Evolutionary conservation across 2,329 filamentous ascomycete genomes (phyloP).

Genomic region (Aspergillus sp.): DNA sequence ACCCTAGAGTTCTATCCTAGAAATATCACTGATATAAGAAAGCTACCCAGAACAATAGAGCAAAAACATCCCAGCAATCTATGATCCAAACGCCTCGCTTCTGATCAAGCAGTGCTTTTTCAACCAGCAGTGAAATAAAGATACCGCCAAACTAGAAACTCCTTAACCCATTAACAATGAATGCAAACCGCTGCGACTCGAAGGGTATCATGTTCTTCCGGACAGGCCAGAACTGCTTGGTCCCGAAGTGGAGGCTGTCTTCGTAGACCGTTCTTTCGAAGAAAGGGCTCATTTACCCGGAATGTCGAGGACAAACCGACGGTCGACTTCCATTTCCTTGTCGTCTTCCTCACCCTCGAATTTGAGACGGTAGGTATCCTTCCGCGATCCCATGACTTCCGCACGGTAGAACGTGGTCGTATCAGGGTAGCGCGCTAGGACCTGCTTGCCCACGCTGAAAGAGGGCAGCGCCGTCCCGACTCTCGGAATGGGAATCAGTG

Average conservation of each 20-base stretch:
- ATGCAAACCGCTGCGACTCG: neutral
- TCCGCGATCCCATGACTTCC: conserved; percentile 70
- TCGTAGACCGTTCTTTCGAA: neutral
- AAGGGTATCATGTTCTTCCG: neutral
- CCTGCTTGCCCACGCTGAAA: conserved; percentile 64
- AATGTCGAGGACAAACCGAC: conserved; percentile 75
- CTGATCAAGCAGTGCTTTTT: neutral
- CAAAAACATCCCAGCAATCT: neutral
- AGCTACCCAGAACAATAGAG: neutral
- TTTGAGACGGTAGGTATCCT: conserved; percentile 56
- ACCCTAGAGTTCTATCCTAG: neutral
- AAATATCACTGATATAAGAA: neutral
- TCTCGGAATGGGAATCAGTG: conserved; percentile 74
- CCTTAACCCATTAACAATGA: neutral
- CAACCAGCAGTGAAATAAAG: neutral
- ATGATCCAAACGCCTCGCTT: neutral
- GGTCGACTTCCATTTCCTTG: conserved; percentile 72
- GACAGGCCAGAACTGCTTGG: neutral
- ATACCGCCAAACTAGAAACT: neutral
- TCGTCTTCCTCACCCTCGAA: conserved; percentile 77
- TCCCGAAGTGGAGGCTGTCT: neutral
- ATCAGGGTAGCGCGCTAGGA: conserved; percentile 76
- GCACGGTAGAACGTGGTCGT: conserved; percentile 85
- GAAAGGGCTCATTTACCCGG: conserved; percentile 44
- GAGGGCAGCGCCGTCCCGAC: conserved; percentile 61